These are phyloP conservation scores for Pseudonectria foliicola DNA, from an alignment of 2,329 filamentous ascomycete species.

Conservation along the genomic window DNA sequence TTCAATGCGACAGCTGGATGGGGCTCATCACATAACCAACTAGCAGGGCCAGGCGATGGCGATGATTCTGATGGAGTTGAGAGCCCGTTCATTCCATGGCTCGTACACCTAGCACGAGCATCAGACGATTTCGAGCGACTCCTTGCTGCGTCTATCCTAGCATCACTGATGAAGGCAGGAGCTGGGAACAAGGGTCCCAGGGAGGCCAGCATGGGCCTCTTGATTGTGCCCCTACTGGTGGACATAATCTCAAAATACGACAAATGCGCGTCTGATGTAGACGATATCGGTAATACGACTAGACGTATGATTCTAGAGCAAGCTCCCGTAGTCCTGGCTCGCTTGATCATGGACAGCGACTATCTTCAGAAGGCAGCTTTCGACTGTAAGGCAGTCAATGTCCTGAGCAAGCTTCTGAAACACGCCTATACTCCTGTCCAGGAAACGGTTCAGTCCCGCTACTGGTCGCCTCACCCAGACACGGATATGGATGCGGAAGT, in stretches of 20 bases:
- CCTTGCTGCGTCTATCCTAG: constrained; percentile 62
- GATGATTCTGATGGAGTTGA: constrained; percentile 52
- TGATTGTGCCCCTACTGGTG: constrained; percentile 65
- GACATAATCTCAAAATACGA: constrained; percentile 45
- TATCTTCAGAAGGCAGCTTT: constrained; percentile 75
- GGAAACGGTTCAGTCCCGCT: constrained; percentile 21
- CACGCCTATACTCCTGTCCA: constrained; percentile 42
- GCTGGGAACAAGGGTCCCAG: constrained; percentile 54
- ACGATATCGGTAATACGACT: constrained; percentile 29
- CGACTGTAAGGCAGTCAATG: constrained; percentile 49
- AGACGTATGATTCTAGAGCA: constrained; percentile 52
- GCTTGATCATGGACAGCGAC: constrained; percentile 70
- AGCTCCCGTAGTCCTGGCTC: constrained; percentile 68
- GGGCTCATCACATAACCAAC: constrained; percentile 26
- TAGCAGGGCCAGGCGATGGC: constrained; percentile 21
- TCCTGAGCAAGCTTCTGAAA: constrained; percentile 42
- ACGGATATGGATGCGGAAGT: constrained; percentile 27
- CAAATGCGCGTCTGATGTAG: constrained; percentile 38
- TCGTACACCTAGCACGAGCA: constrained; percentile 57
- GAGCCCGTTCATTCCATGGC: constrained; percentile 65
- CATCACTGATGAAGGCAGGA: constrained; percentile 61
- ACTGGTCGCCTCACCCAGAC: constrained; percentile 34
- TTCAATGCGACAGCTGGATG: constrained; percentile 22
- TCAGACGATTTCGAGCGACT: constrained; percentile 52
- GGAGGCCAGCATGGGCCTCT: constrained; percentile 55